These are phyloP conservation scores for Debaryomyces tyrocola DNA, from an alignment of 805 yeast species.

Conservation along the genomic window DNA sequence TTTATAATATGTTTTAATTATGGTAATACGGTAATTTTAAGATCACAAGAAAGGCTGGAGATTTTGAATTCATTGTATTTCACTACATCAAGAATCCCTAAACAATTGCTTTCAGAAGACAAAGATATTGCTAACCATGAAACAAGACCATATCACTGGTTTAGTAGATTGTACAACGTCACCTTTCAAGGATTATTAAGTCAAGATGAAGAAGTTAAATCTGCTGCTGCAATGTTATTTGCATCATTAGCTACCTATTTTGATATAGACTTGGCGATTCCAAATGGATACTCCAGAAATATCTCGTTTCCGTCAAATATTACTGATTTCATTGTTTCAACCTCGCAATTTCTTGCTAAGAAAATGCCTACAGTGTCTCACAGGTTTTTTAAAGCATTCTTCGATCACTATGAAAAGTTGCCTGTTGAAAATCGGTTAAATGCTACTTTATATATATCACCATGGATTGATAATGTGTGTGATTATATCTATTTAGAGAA, in stretches of 20 bases:
- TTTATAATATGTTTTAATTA: conserved; percentile 33
- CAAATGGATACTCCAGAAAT: conserved; percentile 53
- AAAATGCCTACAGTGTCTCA: conserved; percentile 60
- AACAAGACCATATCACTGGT: conserved; percentile 27
- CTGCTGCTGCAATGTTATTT: conserved; percentile 61
- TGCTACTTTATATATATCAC: conserved; percentile 55
- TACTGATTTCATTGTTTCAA: conserved; percentile 55
- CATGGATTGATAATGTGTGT: conserved; percentile 74
- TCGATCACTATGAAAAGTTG: conserved; percentile 42
- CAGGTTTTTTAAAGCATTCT: conserved; percentile 55
- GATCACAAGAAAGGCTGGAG: conserved; percentile 46
- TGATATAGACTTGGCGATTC: conserved; percentile 58
- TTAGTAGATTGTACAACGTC: conserved; percentile 64
- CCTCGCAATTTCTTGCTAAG: conserved; percentile 58
- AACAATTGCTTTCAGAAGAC: conserved; percentile 24
- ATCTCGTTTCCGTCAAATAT: conserved; percentile 70
- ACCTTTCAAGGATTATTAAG: conserved; percentile 69
- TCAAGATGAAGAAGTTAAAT: conserved; percentile 55
- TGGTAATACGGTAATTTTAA: conserved; percentile 26
- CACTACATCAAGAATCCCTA: conserved; percentile 55
- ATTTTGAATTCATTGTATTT: conserved; percentile 71
- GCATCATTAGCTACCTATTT: conserved; percentile 62
- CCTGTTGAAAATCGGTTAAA: conserved; percentile 35
- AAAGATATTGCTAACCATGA: conserved; percentile 14
- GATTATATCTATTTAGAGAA: conserved; percentile 53